Evolutionary conservation across 2,329 filamentous ascomycete species (phyloP).

Genomic region (Elsinoe australis): DNA sequence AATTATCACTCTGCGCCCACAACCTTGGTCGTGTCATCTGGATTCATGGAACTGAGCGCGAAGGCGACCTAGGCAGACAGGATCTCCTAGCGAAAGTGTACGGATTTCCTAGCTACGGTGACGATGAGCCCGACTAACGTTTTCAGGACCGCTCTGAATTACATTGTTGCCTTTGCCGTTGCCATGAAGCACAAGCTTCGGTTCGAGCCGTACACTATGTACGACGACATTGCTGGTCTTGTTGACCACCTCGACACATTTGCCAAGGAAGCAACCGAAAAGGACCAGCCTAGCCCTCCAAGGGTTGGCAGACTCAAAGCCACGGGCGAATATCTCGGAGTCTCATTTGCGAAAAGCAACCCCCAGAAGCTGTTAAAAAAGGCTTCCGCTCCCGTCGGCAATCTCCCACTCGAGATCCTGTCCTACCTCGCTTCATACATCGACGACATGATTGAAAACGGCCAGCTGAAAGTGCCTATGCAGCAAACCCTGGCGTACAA

Average conservation of each 20-base stretch:
- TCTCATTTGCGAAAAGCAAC: conserved; percentile 70
- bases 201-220: conserved; percentile 73
- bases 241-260: conserved; percentile 69
- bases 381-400: conserved; percentile 64
- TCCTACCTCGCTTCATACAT: conserved; percentile 62
- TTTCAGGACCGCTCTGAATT: conserved; percentile 56
- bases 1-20: conserved; percentile 48
- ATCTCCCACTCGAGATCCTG: conserved; percentile 75
- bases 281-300: conserved; percentile 39
- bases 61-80: conserved; percentile 50
- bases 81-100: conserved; percentile 60
- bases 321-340: conserved; percentile 62
- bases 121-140: neutral
- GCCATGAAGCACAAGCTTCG: conserved; percentile 74
- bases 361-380: conserved; percentile 70
- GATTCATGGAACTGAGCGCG: conserved; percentile 62
- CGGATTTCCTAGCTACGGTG: neutral
- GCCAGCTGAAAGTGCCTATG: conserved; percentile 49
- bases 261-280: conserved; percentile 45
- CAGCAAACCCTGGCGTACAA: conserved; percentile 53
- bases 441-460: conserved; percentile 51
- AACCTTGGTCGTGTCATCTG: conserved; percentile 66
- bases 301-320: conserved; percentile 23
- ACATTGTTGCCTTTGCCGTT: conserved; percentile 69
- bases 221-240: conserved; percentile 63